phyloP scores from a whole-genome alignment of 768 basidiomycete genomes.

The Porpolomopsis calyptriformis region DNA sequence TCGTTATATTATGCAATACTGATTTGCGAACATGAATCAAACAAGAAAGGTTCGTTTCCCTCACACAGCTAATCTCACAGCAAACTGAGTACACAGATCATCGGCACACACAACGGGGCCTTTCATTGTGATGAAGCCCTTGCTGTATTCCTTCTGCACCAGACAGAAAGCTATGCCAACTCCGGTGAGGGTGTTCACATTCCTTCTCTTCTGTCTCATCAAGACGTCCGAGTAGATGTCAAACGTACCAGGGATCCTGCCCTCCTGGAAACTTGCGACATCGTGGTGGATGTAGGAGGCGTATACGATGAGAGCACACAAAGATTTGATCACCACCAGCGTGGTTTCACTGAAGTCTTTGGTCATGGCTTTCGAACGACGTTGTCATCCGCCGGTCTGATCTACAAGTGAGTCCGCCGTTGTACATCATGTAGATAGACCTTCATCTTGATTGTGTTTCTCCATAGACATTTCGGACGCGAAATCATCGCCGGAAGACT shows the following conservation, averaged over 20 bases:
- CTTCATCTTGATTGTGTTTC: constrained; percentile 3
- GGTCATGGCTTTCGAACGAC: constrained; percentile 84
- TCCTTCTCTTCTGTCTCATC: background rate
- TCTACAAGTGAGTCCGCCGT: constrained; percentile 71
- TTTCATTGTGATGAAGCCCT: constrained; percentile 98
- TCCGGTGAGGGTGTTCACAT: constrained; percentile 41
- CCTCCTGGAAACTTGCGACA: constrained; percentile 69
- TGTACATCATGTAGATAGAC: background rate
- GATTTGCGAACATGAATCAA: constrained; percentile 27
- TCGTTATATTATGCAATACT: background rate
- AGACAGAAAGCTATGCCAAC: constrained; percentile 62
- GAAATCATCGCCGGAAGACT: constrained; percentile 66
- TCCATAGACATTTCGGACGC: constrained; percentile 71
- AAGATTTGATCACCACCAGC: constrained; percentile 93
- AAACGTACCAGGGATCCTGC: constrained; percentile 66
- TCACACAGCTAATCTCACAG: background rate
- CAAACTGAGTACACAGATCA: constrained; percentile 38
- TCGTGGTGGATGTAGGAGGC: constrained; percentile 95
- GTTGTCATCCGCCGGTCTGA: constrained; percentile 81
- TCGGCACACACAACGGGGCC: constrained; percentile 91
- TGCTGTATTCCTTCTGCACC: constrained; percentile 80
- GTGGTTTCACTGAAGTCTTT: constrained; percentile 84
- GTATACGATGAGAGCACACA: constrained; percentile 72
- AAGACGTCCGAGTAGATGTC: constrained; percentile 33
- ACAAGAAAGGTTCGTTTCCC: constrained; percentile 21